A percentile compares a stretch with the other conserved stretches of the same genome.
phyloP scores from a whole-genome alignment of 1,139 yeast genomes.

The Debaryomyces sp. region DNA sequence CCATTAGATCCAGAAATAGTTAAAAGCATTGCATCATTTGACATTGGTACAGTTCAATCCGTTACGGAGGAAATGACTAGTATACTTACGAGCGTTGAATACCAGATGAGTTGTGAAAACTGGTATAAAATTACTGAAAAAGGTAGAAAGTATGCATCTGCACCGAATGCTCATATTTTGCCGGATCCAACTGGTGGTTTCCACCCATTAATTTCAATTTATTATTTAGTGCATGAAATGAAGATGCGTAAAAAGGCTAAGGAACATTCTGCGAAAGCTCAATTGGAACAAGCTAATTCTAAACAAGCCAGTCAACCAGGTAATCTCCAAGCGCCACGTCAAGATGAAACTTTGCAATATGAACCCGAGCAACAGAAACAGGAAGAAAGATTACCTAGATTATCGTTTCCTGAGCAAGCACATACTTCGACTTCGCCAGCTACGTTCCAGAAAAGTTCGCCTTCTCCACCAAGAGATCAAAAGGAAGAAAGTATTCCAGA shows the following conservation, averaged over 20 bases:
- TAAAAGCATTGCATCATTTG: slow-evolving; percentile 75
- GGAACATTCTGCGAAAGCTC: slow-evolving; percentile 43
- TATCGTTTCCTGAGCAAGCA: slow-evolving; percentile 68
- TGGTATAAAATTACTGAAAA: slow-evolving; percentile 59
- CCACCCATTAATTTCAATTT: slow-evolving; percentile 87
- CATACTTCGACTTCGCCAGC: slow-evolving; percentile 50
- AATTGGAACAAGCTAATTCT: slow-evolving; percentile 19
- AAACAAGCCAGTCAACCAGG: slow-evolving; percentile 4
- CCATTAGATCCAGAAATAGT: slow-evolving; percentile 76
- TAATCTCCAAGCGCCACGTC: slow-evolving; percentile 2
- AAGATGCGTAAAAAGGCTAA: slow-evolving; percentile 66
- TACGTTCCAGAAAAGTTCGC: slow-evolving; percentile 18
- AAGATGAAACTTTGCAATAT: neutral
- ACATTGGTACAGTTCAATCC: slow-evolving; percentile 70
- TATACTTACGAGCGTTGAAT: slow-evolving; percentile 67
- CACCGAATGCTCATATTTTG: slow-evolving; percentile 40
- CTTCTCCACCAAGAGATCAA: slow-evolving; percentile 17
- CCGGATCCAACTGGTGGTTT: slow-evolving; percentile 88
- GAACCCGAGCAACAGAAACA: neutral
- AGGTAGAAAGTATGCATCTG: slow-evolving; percentile 46
- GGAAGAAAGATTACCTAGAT: slow-evolving; percentile 23
- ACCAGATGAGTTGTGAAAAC: slow-evolving; percentile 62
- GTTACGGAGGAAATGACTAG: slow-evolving; percentile 58
- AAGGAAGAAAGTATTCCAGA: slow-evolving; percentile 26
- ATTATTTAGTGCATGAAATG: slow-evolving; percentile 86